Base-by-base conservation (phyloP, 2,329 filamentous ascomycete species). In the Fusarium mangiferae region DNA sequence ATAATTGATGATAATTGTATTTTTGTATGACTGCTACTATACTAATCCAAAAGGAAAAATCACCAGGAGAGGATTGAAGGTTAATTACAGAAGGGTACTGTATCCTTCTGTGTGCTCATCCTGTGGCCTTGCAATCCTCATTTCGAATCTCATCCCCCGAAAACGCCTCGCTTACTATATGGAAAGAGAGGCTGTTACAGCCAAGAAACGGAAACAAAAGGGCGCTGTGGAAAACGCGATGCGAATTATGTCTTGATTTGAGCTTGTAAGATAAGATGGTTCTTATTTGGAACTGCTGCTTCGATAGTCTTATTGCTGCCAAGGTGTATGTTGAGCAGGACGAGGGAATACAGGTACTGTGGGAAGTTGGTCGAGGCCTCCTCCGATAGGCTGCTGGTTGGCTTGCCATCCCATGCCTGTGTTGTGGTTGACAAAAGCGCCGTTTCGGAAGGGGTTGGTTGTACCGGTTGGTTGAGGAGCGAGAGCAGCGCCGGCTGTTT, bases 401-500 rank as follows among this genome's bases (percentile, higher is more conserved):
- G 92, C 89, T 81, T 98, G 95, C 94, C 96, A 98, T 4, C 94
- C 94, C 82, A 94, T 88, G 2, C 96, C 95, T 0, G 95, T 97
- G 72, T 91, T 88, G 78, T 97, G 95, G 79, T 97, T 96, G 59
- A 97, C 92, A 81, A 98, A 97, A 8, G 92, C 91, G 51, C 93
- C 94, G 80, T 98, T 95, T 22, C 96, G 90, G 88, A 98, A 98
- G 2, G 96, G 96, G 78, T 99, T 99, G 5, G 95, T 98, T 78
- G 90, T 94, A 14, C 95, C 95, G 1, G 95, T 98, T 4, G 92
- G 89, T 78, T 96, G 94, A 5, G 94, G 90, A 60, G 88, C 88
- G 10, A 96, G 84, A 55, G 87, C 81, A 42, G 87, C 81, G 39
- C 82, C 83, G 42, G 83, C 84, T 5, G 86, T 85, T 46, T 86